These are phyloP conservation scores for Paraphoma sp. DNA, from an alignment of 2,329 filamentous ascomycete genomes.

Conservation along the genomic window DNA sequence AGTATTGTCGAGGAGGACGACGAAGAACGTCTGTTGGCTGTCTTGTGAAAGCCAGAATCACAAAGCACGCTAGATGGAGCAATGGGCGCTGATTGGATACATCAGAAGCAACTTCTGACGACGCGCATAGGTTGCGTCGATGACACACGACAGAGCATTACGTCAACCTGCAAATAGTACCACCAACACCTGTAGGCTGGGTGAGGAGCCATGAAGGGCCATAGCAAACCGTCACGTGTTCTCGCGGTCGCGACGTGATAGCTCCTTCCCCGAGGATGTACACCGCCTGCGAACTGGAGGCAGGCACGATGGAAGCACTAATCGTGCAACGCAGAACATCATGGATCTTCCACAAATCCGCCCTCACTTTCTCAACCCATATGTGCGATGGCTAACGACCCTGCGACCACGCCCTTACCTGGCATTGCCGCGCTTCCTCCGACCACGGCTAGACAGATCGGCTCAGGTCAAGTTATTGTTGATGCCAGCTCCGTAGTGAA, in stretches of 20 bases:
- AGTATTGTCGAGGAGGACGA: no score
- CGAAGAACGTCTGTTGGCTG: no score
- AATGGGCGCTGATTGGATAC: constrained; percentile 26
- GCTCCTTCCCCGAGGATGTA: constrained; percentile 14
- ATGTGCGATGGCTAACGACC: no score
- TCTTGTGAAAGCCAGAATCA: no score
- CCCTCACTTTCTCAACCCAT: neutral
- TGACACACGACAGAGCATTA: neutral
- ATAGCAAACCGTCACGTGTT: constrained; percentile 17
- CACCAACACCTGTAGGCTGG: no score
- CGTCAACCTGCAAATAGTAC: neutral
- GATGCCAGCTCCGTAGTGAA: constrained; percentile 71
- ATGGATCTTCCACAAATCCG: neutral
- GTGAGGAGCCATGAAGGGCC: no score
- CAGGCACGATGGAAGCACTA: constrained; percentile 25
- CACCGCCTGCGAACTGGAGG: constrained; percentile 8
- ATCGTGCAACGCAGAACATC: neutral
- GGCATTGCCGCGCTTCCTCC: constrained; percentile 52
- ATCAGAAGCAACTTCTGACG: constrained; percentile 22
- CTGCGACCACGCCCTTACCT: constrained; percentile 6
- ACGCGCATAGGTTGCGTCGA: neutral
- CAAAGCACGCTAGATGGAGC: no score
- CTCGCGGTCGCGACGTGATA: constrained; percentile 16
- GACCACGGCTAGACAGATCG: constrained; percentile 61
- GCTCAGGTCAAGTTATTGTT: constrained; percentile 66